These are phyloP conservation scores for Lagenidium giganteum DNA, from an alignment of 352 stramenopile species.

Conservation along the genomic window DNA sequence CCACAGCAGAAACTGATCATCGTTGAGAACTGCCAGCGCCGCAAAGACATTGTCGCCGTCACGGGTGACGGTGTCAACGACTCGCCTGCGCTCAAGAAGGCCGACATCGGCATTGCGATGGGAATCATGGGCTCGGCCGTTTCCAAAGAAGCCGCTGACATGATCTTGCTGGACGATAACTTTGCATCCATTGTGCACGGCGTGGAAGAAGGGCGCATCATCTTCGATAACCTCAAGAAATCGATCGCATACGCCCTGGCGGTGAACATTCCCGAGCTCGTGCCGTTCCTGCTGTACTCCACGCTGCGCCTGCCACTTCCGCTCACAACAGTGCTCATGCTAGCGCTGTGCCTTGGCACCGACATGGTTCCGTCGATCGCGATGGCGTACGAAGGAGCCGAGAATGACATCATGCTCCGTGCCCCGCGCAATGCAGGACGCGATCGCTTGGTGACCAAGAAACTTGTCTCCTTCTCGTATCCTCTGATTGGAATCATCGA, in stretches of 20 bases:
- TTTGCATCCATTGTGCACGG: constrained; percentile 94
- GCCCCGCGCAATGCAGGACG: constrained; percentile 56
- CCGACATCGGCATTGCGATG: constrained; percentile 97
- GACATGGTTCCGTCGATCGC: constrained; percentile 89
- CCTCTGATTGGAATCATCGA: constrained; percentile 85
- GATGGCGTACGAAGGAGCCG: constrained; percentile 81
- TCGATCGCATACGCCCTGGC: constrained; percentile 88
- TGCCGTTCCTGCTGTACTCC: constrained; percentile 77
- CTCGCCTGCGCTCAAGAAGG: constrained; percentile 92
- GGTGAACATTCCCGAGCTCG: constrained; percentile 84
- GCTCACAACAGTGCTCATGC: constrained; percentile 84
- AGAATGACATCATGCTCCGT: constrained; percentile 82
- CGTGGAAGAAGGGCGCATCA: constrained; percentile 90
- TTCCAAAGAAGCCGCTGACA: constrained; percentile 89
- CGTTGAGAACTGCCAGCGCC: constrained; percentile 81
- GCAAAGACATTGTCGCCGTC: constrained; percentile 86
- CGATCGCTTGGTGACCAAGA: constrained; percentile 81
- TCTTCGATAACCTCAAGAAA: constrained; percentile 95
- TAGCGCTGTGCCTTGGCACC: constrained; percentile 85
- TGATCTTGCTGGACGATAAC: constrained; percentile 95
- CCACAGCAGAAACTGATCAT: constrained; percentile 93
- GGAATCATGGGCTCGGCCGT: constrained; percentile 94
- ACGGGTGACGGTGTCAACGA: constrained; percentile 98
- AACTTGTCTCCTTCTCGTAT: constrained; percentile 84
- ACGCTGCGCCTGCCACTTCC: constrained; percentile 77